Percentiles rank a stretch among this genome's conserved stretches.
These are phyloP conservation scores for Xenoacremonium recifei DNA, from an alignment of 2,329 filamentous ascomycete genomes.

Conservation along the genomic window DNA sequence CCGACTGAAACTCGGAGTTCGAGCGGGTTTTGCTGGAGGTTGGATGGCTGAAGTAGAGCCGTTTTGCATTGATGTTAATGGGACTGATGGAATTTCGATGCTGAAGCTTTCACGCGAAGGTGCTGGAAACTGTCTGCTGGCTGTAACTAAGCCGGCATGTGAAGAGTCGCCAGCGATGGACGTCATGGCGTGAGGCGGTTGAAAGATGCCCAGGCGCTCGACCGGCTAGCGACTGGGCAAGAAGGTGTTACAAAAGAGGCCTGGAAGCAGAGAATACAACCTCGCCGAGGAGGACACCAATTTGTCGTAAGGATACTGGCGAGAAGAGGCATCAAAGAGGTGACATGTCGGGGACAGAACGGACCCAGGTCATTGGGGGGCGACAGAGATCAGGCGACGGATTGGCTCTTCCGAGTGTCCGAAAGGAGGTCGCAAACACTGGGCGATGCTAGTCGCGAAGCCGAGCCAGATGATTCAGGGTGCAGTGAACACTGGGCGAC, in stretches of 20 bases:
- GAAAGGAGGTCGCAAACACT: too few species aligned
- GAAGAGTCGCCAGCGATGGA: slow-evolving; percentile 55
- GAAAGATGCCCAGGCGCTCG: too few species aligned
- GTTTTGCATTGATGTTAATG: slow-evolving; percentile 40
- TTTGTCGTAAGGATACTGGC: too few species aligned
- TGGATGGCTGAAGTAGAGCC: slow-evolving; percentile 43
- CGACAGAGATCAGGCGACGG: slow-evolving; percentile 14
- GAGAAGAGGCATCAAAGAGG: slow-evolving; percentile 13
- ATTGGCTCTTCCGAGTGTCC: slow-evolving; percentile 6
- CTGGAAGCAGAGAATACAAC: slow-evolving; percentile 3
- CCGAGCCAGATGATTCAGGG: too few species aligned
- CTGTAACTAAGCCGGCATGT: slow-evolving; percentile 38
- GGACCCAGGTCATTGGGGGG: slow-evolving; percentile 4
- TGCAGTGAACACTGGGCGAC: too few species aligned
- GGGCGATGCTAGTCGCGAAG: too few species aligned
- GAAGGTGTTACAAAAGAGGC: too few species aligned
- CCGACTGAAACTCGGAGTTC: slow-evolving; percentile 46
- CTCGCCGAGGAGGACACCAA: slow-evolving; percentile 3
- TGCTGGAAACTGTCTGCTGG: slow-evolving; percentile 43
- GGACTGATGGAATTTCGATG: slow-evolving; percentile 48
- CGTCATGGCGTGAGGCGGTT: slow-evolving; percentile 44
- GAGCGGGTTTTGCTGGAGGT: slow-evolving; percentile 47
- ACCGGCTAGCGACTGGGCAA: too few species aligned
- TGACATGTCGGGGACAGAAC: slow-evolving; percentile 18
- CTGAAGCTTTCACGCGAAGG: slow-evolving; percentile 47